A percentile compares a stretch with the other conserved stretches of the same genome.
Conservation (phyloP, 2,329 filamentous ascomycete species). For the Talaromyces sp. region DNA sequence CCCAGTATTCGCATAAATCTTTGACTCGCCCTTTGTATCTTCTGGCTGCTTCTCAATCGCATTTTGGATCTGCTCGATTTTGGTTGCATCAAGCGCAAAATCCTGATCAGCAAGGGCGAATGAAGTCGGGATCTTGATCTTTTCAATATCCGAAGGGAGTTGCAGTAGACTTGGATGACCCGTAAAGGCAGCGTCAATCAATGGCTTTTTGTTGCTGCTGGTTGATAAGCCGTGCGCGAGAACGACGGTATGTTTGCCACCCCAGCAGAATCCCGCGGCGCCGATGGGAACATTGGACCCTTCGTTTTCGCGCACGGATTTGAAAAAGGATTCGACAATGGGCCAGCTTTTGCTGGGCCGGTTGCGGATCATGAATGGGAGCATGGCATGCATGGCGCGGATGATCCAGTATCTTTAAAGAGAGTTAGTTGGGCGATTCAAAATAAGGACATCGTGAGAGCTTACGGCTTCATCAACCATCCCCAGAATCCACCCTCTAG, state of each 20-base stretch:
- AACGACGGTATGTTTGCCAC: constrained; percentile 50
- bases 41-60: constrained; percentile 15
- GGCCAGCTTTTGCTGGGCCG: constrained; percentile 23
- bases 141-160: constrained; percentile 42
- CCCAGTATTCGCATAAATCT: constrained; percentile 19
- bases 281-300: constrained; percentile 40
- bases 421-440: neutral
- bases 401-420: constrained; percentile 1
- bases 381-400: constrained; percentile 8
- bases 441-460: neutral
- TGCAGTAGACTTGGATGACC: constrained; percentile 48
- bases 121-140: constrained; percentile 17
- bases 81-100: constrained; percentile 12
- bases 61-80: constrained; percentile 17
- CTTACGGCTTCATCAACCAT: constrained; percentile 16
- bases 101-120: constrained; percentile 22
- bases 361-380: constrained; percentile 21
- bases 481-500: constrained; percentile 2
- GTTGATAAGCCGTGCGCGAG: constrained; percentile 36
- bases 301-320: constrained; percentile 26
- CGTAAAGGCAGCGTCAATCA: constrained; percentile 49
- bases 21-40: constrained; percentile 17
- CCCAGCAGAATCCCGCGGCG: constrained; percentile 59
- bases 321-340: constrained; percentile 33
- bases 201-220: constrained; percentile 16